These are phyloP conservation scores for Pseudomicrostroma phylloplanum DNA, from an alignment of 1,284 basidiomycete genomes.

Conservation along the genomic window DNA sequence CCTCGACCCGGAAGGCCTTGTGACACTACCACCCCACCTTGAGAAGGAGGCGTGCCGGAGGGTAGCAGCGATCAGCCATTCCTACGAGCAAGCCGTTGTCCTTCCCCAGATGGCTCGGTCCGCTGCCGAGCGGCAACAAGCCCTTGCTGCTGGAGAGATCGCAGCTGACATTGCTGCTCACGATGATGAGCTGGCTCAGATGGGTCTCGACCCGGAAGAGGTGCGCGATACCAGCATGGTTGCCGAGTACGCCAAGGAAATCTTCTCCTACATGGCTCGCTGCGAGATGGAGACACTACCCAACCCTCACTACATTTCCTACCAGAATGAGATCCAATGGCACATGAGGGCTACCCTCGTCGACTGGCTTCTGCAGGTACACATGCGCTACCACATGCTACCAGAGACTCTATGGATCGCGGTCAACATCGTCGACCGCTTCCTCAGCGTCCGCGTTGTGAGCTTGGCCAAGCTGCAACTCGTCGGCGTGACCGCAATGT, in stretches of 20 bases:
- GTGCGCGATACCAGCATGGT: constrained; percentile 92
- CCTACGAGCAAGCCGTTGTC: constrained; percentile 36
- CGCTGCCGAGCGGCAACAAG: constrained; percentile 28
- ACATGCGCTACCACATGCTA: constrained; percentile 63
- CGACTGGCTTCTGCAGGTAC: constrained; percentile 61
- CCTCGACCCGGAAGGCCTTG: constrained; percentile 43
- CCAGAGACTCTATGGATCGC: constrained; percentile 66
- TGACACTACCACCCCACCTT: constrained; percentile 41
- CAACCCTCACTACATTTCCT: constrained; percentile 85
- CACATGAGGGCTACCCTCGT: constrained; percentile 49
- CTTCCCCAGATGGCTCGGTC: constrained; percentile 30
- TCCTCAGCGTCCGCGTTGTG: constrained; percentile 61
- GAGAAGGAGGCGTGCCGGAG: constrained; percentile 40
- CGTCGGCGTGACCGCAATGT: constrained; percentile 63
- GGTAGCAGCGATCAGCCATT: constrained; percentile 34
- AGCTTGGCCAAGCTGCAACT: constrained; percentile 62
- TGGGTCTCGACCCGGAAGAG: constrained; percentile 56
- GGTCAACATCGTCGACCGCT: constrained; percentile 63
- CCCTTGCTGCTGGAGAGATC: constrained; percentile 34
- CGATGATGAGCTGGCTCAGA: constrained; percentile 43
- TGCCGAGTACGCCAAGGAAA: constrained; percentile 93
- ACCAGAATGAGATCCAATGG: constrained; percentile 93
- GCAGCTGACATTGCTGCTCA: constrained; percentile 36
- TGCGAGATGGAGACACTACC: constrained; percentile 78
- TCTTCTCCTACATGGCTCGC: constrained; percentile 83